phyloP scores from a whole-genome alignment of 306 rosid genomes.

The Acmispon strigosus region DNA sequence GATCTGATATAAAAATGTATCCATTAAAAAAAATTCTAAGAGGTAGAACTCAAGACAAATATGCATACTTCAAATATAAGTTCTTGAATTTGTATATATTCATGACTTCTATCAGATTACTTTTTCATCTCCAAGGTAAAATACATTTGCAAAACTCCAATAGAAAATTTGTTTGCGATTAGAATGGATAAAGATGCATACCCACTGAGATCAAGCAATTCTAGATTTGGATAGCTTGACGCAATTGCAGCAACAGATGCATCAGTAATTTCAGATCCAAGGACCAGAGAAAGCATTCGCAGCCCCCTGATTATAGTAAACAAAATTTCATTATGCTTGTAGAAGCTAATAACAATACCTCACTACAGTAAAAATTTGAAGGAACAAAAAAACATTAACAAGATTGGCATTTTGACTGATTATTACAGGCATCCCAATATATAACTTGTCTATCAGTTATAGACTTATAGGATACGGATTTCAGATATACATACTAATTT shows the following conservation, averaged over 20 bases:
- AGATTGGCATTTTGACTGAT: background rate
- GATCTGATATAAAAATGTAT: conserved; percentile 51
- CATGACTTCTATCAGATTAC: background rate
- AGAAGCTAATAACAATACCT: background rate
- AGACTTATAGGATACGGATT: background rate
- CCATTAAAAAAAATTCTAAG: conserved; percentile 4
- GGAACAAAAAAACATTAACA: background rate
- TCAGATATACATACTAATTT: background rate
- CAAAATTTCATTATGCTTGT: conserved; percentile 14
- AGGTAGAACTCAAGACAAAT: background rate
- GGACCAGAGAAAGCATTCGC: conserved; percentile 93
- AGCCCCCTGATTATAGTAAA: conserved; percentile 48
- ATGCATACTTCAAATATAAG: background rate
- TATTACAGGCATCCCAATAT: background rate
- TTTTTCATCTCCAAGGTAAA: background rate
- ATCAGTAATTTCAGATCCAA: conserved; percentile 90
- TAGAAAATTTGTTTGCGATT: background rate
- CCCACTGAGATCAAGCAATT: conserved; percentile 97
- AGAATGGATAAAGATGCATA: conserved; percentile 27
- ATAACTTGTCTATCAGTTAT: background rate
- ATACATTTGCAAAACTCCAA: background rate
- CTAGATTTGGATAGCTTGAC: conserved; percentile 69
- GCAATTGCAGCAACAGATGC: conserved; percentile 98
- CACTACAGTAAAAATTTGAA: background rate
- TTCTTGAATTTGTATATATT: background rate